Evolutionary conservation across 1,284 basidiomycete genomes (phyloP), one percentile per base, ranked within the genome.

Genomic region (Ustilago esculenta): DNA sequence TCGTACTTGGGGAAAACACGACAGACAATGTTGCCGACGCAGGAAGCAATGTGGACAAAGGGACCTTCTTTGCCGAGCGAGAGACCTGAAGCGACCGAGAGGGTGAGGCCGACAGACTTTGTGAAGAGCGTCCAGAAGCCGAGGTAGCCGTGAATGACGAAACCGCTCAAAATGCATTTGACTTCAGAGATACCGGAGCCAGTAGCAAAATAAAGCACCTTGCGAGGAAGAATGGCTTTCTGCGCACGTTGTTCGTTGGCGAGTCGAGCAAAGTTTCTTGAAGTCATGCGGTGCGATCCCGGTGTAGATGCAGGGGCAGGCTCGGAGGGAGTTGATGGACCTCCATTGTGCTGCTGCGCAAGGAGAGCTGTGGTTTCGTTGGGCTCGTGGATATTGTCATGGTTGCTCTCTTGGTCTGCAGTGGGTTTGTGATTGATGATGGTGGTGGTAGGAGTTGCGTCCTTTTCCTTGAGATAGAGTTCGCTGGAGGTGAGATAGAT

Each of bases 151-250:
- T 96, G 93, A 63, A 98, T 97, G 17, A 98, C 94, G 75, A 97
- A 98, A 5, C 54, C 64, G 56, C 92, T 94, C 33, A 98, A 85
- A 56, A 98, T 96, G 63, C 93, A 94, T 84, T 98, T 98, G 82
- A 98, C 90, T 82, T 98, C 95, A 0, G 94, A 94, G 55, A 98
- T 95, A 64, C 95, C 95, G 76, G 91, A 93, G 12, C 95, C 95
- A 24, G 92, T 92, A 12, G 94, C 95, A 89, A 91, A 72, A 58
- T 70, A 72, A 46, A 56, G 64, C 32, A 55, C 45, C 40, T 63
- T 70, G 2, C 57, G 36, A n/a, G 75, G 94, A 92, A 75, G 43
- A 21, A 77, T 58, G 15, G 73, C 75, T 1, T 56, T 67, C 11
- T 48, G 20, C 3, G 65, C 65, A 10, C 72, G 68, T 18, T 66